These are phyloP conservation scores for Solanum bulbocastanum DNA, from an alignment of 257 asterid genomes.

Conservation along the genomic window DNA sequence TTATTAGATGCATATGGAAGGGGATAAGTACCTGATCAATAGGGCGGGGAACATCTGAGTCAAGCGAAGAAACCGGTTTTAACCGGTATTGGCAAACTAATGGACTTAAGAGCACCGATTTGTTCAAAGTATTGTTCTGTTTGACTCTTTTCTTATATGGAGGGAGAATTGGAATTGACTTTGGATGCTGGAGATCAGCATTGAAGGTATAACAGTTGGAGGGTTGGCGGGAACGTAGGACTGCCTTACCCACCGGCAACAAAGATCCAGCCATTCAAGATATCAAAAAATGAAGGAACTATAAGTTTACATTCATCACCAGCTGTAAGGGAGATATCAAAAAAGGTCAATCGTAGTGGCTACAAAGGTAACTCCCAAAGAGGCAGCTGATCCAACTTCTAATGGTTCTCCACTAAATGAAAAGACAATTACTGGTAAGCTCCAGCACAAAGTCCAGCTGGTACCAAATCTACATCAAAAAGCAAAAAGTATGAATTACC, in stretches of 20 bases:
- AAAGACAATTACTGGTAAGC: not conserved
- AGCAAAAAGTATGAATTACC: not conserved
- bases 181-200: slow-evolving; percentile 13
- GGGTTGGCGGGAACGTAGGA: slow-evolving; percentile 19
- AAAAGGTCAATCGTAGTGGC: not conserved
- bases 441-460: not conserved
- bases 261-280: slow-evolving; percentile 41
- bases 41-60: slow-evolving; percentile 39
- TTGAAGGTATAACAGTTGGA: slow-evolving; percentile 14
- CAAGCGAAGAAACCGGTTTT: slow-evolving; percentile 29
- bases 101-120: slow-evolving; percentile 10
- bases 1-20: not conserved
- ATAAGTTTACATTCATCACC: not conserved
- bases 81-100: slow-evolving; percentile 15
- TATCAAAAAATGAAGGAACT: not conserved
- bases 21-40: slow-evolving; percentile 37
- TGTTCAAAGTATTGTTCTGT: slow-evolving; percentile 21
- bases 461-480: not conserved
- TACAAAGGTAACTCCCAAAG: not conserved
- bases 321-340: not conserved
- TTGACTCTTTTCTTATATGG: slow-evolving; percentile 1
- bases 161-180: slow-evolving; percentile 3
- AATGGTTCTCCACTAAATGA: not conserved
- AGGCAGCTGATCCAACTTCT: slow-evolving; percentile 1
- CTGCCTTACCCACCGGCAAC: slow-evolving; percentile 32